phyloP scores from a whole-genome alignment of 495 filamentous ascomycete genomes.

The Echria macrotheca region DNA sequence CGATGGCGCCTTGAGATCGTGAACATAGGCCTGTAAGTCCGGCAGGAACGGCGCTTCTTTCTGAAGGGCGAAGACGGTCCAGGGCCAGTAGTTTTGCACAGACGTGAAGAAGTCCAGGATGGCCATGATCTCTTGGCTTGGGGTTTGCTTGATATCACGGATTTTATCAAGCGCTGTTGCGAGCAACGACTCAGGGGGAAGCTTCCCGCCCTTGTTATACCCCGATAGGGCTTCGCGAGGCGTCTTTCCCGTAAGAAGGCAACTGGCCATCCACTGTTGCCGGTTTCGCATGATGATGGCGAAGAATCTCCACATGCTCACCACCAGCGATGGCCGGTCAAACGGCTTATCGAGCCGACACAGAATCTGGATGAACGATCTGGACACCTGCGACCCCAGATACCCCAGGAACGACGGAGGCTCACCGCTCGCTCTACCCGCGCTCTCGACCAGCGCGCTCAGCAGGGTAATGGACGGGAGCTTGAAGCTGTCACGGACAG shows the following conservation, averaged over 20 bases:
- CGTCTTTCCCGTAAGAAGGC: conserved; percentile 80
- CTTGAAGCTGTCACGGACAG: conserved; percentile 60
- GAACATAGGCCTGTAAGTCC: conserved; percentile 62
- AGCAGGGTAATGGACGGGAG: conserved; percentile 61
- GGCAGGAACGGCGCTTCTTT: conserved; percentile 67
- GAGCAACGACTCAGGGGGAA: conserved; percentile 57
- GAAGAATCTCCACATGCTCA: conserved; percentile 76
- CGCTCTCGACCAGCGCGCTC: conserved; percentile 65
- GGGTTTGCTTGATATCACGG: conserved; percentile 57
- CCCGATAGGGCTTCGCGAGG: conserved; percentile 65
- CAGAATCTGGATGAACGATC: conserved; percentile 74
- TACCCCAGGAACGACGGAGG: conserved; percentile 87
- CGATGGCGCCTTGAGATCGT: conserved; percentile 50
- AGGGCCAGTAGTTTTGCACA: conserved; percentile 87
- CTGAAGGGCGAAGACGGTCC: conserved; percentile 72
- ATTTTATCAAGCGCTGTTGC: conserved; percentile 69
- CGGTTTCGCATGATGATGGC: conserved; percentile 82
- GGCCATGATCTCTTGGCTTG: conserved; percentile 57
- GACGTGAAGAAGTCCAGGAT: conserved; percentile 81
- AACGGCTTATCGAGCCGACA: conserved; percentile 75
- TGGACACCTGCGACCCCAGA: conserved; percentile 73
- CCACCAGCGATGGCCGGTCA: conserved; percentile 51
- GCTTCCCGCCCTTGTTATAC: conserved; percentile 44
- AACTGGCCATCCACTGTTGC: conserved; percentile 93
- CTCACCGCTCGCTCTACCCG: conserved; percentile 57